phyloP scores from a whole-genome alignment of 169 alveolate species.

The Perkinsus chesapeaki region DNA sequence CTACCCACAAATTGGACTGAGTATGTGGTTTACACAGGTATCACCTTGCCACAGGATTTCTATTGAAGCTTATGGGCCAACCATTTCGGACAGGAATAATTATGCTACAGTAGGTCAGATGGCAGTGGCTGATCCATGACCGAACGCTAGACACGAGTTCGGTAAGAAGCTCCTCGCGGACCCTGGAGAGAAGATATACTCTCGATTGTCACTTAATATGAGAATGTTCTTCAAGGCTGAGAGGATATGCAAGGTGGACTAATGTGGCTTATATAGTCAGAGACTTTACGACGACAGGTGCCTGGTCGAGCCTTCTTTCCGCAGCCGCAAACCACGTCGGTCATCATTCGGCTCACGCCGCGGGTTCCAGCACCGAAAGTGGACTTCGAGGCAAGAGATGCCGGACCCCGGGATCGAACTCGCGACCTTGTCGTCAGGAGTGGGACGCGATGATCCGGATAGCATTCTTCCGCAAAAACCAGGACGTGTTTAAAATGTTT shows the following conservation, averaged over 20 bases:
- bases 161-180: slow-evolving; percentile 89
- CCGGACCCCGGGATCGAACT: not conserved
- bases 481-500: slow-evolving; percentile 88
- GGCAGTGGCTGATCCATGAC: not conserved
- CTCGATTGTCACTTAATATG: slow-evolving; percentile 90
- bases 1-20: not conserved
- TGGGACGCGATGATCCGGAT: slow-evolving; percentile 95
- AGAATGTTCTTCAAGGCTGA: slow-evolving; percentile 70
- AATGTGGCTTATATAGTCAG: not conserved
- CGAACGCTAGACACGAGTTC: slow-evolving; percentile 68
- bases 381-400: not conserved
- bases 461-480: slow-evolving; percentile 90
- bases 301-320: not conserved
- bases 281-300: not conserved
- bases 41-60: slow-evolving; percentile 82
- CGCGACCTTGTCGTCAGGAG: slow-evolving; percentile 68
- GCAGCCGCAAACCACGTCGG: not conserved
- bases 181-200: slow-evolving; percentile 87
- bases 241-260: slow-evolving; percentile 79
- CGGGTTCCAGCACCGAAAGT: not conserved
- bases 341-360: not conserved
- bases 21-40: slow-evolving; percentile 53
- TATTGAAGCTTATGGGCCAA: slow-evolving; percentile 86
- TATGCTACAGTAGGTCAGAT: not conserved
- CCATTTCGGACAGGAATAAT: slow-evolving; percentile 53